Percentiles rank a stretch among this genome's conserved stretches.
phyloP scores from a whole-genome alignment of 2,329 filamentous ascomycete genomes.

The Alternaria gaisen region DNA sequence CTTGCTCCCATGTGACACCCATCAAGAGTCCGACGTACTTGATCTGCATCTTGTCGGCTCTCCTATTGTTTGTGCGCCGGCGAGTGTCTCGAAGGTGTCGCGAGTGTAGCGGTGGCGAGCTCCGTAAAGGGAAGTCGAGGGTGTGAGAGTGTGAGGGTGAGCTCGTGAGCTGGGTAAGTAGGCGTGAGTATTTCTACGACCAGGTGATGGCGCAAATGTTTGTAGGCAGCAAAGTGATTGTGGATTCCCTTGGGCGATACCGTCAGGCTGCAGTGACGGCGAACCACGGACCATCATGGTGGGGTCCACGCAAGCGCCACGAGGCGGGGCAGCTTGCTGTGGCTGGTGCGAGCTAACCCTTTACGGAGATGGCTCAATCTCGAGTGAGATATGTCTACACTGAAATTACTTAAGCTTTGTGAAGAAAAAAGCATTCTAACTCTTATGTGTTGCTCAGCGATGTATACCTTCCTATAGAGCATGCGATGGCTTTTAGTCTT shows the following conservation, averaged over 20 bases:
- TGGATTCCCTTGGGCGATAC: constrained; percentile 1
- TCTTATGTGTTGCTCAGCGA: background rate
- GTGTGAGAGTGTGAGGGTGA: background rate
- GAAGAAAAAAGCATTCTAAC: background rate
- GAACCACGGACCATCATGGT: constrained; percentile 16
- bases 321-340: constrained; percentile 13
- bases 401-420: background rate
- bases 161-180: background rate
- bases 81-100: background rate
- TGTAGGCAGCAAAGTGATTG: constrained; percentile 13
- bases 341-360: constrained; percentile 9
- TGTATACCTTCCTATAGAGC: background rate
- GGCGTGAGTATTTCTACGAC: background rate
- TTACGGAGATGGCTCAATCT: background rate
- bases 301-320: constrained; percentile 13
- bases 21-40: constrained; percentile 33
- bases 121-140: background rate
- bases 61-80: constrained; percentile 1
- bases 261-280: constrained; percentile 16
- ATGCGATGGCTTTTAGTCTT: background rate
- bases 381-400: background rate
- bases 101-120: background rate
- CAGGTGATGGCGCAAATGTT: background rate
- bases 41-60: constrained; percentile 46
- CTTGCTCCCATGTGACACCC: background rate